phyloP scores from a whole-genome alignment of 805 yeast species.

The Cephaloascus albidus region DNA sequence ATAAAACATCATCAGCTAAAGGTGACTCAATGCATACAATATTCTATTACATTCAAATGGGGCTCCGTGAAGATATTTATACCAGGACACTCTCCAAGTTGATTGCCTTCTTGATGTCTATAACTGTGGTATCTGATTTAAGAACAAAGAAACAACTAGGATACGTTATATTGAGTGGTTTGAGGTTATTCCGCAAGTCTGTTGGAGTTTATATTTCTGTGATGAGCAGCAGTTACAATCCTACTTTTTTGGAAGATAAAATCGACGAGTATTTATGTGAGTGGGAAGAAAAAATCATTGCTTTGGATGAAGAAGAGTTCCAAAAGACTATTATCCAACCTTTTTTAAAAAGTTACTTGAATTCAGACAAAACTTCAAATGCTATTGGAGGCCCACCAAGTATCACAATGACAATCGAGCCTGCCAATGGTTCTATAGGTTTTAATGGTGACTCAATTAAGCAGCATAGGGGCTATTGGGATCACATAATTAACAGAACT shows the following conservation, averaged over 20 bases:
- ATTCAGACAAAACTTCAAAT: conserved; percentile 5
- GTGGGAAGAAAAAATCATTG: conserved; percentile 24
- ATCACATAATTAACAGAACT: conserved; percentile 34
- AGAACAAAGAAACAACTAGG: conserved; percentile 53
- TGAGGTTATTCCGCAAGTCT: conserved; percentile 38
- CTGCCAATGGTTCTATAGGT: conserved; percentile 8
- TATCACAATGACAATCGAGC: conserved; percentile 17
- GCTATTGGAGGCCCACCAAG: conserved; percentile 21
- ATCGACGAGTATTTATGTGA: conserved; percentile 37
- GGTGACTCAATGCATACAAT: conserved; percentile 46
- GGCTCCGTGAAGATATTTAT: conserved; percentile 25
- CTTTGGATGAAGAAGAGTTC: conserved; percentile 25
- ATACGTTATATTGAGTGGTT: conserved; percentile 51
- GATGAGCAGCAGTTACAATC: conserved; percentile 38
- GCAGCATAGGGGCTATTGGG: conserved; percentile 39
- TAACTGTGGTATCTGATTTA: conserved; percentile 33
- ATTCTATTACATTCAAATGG: conserved; percentile 48
- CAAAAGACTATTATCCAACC: conserved; percentile 18
- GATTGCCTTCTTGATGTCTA: conserved; percentile 34
- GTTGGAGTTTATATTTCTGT: conserved; percentile 51
- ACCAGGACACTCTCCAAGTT: conserved; percentile 34
- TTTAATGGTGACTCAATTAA: conserved; percentile 10
- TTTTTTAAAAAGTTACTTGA: conserved; percentile 18
- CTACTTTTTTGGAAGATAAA: conserved; percentile 29
- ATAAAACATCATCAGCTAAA: conserved; percentile 21